phyloP scores from a whole-genome alignment of 179 eudicot genomes.

The Sideroxylon spinosum region DNA sequence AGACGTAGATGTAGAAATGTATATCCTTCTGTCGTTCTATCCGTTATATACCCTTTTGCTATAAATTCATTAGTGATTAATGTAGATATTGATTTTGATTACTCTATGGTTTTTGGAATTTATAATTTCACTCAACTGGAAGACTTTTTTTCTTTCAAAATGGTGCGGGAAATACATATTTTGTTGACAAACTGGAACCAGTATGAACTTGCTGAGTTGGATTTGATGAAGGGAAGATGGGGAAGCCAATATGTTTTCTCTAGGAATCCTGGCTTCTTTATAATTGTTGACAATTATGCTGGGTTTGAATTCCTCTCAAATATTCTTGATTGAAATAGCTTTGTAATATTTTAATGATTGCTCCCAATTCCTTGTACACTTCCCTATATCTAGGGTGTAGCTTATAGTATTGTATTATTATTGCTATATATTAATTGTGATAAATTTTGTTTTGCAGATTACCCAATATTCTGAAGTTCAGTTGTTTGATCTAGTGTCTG shows the following conservation, averaged over 20 bases:
- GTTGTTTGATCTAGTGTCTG: neutral
- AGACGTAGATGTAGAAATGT: neutral
- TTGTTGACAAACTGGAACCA: neutral
- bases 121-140: neutral
- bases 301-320: neutral
- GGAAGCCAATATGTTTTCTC: neutral
- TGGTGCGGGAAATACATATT: neutral
- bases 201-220: neutral
- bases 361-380: no score
- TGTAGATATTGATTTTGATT: no score
- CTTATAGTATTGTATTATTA: no score
- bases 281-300: neutral
- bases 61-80: no score
- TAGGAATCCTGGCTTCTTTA: neutral
- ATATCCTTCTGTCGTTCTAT: neutral
- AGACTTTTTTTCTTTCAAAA: neutral
- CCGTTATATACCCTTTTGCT: no score
- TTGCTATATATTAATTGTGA: no score
- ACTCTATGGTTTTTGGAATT: no score
- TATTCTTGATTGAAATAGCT: neutral
- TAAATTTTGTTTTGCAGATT: no score
- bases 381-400: no score
- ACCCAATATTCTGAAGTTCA: neutral
- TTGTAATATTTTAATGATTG: neutral
- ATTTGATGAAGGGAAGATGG: neutral